A percentile compares a stretch with the other conserved stretches of the same genome.
These are phyloP conservation scores for Pelargonium fulgidum DNA, from an alignment of 441 rosid species.

Conservation along the genomic window DNA sequence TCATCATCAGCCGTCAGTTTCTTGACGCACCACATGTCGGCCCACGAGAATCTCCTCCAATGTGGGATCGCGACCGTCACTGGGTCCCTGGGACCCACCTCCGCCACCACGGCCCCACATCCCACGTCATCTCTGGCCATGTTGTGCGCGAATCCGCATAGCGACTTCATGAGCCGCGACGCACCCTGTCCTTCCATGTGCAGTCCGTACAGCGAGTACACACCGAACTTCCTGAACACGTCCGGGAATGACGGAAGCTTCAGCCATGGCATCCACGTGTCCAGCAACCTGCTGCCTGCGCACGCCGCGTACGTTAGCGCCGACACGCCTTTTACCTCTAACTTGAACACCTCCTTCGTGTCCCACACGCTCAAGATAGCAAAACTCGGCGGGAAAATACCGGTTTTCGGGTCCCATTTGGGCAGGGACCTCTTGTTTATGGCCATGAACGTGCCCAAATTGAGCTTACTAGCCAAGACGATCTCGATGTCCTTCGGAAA, in stretches of 20 bases:
- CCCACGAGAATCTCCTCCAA: conserved; percentile 60
- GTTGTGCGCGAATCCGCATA: conserved; percentile 55
- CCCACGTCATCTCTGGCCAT: conserved; percentile 52
- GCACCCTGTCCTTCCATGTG: conserved; percentile 53
- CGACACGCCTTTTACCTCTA: conserved; percentile 55
- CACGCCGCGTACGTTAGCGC: conserved; percentile 37
- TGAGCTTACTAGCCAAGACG: conserved; percentile 38
- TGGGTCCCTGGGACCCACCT: conserved; percentile 53
- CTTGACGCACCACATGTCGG: conserved; percentile 68
- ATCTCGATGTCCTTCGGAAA: conserved; percentile 49
- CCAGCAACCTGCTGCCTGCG: conserved; percentile 45
- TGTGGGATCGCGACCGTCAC: conserved; percentile 53
- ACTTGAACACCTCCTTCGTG: conserved; percentile 57
- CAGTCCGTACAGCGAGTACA: conserved; percentile 53
- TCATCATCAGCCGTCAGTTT: conserved; percentile 22
- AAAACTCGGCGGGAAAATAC: conserved; percentile 35
- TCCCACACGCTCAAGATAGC: conserved; percentile 65
- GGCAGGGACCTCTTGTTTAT: conserved; percentile 28
- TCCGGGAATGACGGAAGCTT: conserved; percentile 60
- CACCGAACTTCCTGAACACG: conserved; percentile 55
- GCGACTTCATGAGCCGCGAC: conserved; percentile 42
- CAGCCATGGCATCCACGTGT: conserved; percentile 62
- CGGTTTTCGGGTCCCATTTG: conserved; percentile 31
- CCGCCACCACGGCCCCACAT: conserved; percentile 53
- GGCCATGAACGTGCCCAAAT: conserved; percentile 65